Base-by-base conservation (phyloP, 768 basidiomycete genomes). In the Pleurotus tuoliensis region DNA sequence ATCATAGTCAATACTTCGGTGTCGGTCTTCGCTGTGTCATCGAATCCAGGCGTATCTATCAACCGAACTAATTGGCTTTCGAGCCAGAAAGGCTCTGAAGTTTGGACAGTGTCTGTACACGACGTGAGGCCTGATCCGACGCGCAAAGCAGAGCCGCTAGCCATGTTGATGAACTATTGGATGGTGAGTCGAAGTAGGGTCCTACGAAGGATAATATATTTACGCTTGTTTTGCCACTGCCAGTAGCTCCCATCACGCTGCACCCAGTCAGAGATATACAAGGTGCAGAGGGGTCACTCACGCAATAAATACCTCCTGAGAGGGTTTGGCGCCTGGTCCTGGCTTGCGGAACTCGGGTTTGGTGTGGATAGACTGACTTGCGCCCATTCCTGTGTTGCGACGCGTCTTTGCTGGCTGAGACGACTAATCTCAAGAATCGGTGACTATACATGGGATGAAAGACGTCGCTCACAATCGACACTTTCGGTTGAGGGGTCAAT, bases 1-100 rank as follows among this genome's bases (percentile, higher is more conserved):
- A 82, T 82, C 73, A 80, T 74, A 44, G 71, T 75, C 45, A 82
- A 65, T 11, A 83, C 66, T n/a, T 77, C 78, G 0, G 75, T 71
- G 51, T 82, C 82, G 46, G 71, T 77, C 48, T 69, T 71, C 4
- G 65, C 70, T 3, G 81, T 78, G 60, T 84, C 82, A 58, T 83
- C 82, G 56, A 84, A 84, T 3, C 83, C 83, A 0, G 83, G 83
- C 0, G 83, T 85, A 60, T 85, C 84, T 46, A 86, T 75, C 15
- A 86, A 63, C 0, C 68, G 75, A 37, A 84, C 70, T 13, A 55
- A 61, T 7, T 65, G 66, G 2, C 74, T 78, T 38, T 78, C 74
- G 9, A 82, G 62, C 25, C 66, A 59, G 61, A 83, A 81, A 0
- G 77, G 67, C 5, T 71, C 58, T 0, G 78, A 70, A 4, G 73